Conservation (phyloP, 306 rosid genomes). For the Vigna hirtella region DNA sequence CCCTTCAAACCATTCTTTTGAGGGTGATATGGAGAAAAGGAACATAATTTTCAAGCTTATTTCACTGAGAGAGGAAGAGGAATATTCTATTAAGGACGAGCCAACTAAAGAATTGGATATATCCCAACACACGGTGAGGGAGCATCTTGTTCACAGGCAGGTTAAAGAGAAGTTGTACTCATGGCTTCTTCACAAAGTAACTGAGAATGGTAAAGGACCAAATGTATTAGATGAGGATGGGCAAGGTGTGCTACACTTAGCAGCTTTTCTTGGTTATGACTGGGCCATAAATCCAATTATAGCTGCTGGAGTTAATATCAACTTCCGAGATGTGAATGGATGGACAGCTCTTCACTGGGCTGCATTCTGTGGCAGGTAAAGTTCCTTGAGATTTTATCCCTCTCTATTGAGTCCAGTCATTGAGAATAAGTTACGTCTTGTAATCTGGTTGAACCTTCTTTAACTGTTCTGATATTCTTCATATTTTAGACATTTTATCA, state of each 20-base stretch:
- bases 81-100: constrained; percentile 52
- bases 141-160: constrained; percentile 54
- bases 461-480: constrained; percentile 1
- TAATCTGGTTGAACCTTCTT: constrained; percentile 33
- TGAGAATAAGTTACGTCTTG: constrained; percentile 28
- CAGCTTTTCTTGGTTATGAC: constrained; percentile 83
- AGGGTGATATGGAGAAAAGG: constrained; percentile 55
- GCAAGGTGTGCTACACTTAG: constrained; percentile 81
- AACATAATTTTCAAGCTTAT: constrained; percentile 63
- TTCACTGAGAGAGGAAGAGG: constrained; percentile 77
- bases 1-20: constrained; percentile 53
- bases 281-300: constrained; percentile 83
- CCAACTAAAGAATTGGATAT: constrained; percentile 44
- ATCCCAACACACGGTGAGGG: constrained; percentile 56
- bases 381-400: constrained; percentile 19
- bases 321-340: constrained; percentile 87
- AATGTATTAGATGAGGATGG: constrained; percentile 72
- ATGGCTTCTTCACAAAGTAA: constrained; percentile 79
- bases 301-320: constrained; percentile 77
- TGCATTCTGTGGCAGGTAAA: constrained; percentile 86
- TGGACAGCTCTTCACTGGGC: constrained; percentile 98
- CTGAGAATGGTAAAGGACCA: constrained; percentile 85
- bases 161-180: constrained; percentile 77
- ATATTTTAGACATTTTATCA: neutral
- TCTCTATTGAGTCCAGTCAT: constrained; percentile 13